Evolutionary conservation across 805 yeast genomes (phyloP), one percentile per base, ranked within the genome.

Genomic region (Hanseniaspora guilliermondii): DNA sequence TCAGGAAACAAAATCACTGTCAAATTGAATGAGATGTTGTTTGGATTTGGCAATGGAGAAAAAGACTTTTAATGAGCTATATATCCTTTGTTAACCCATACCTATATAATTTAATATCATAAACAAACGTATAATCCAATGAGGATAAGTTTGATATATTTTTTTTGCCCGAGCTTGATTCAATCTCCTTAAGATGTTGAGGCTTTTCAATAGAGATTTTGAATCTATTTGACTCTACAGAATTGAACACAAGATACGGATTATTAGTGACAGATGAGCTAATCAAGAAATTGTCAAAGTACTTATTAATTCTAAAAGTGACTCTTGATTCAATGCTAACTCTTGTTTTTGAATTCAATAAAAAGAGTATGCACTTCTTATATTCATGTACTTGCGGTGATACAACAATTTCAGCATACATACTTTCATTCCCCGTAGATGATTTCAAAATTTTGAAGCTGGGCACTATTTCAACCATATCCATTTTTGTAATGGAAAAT

Each of bases 11-110:
- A 27, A 21, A 32, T 44, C 6, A 14, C 45, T 7, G 44, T 40
- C n/a, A 52, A 52, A 9, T n/a, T 52, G 8, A 52, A 52, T 27
- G 45, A 42, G 12, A 22, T 52, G n/a, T 37, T 52, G 27, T 52
- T 52, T 52, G 55, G 55, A 16, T 52, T 52, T 24, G 37, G 47
- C 3, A 44, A 37, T 52, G 49, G 49, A 2, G 55, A 37, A 4
- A 44, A 27, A 39, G 33, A 44, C 8, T 32, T 44, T 9, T 44
- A 17, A 30, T 24, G 7, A 16, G 21, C 9, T 39, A 39, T 14
- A 22, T 12, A 16, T 22, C n/a, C 27, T 39, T 24, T 11, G 22
- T n/a, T 24, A 50, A 22, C 19, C 30, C 19, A 22, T 33, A 24
- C 44, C 25, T 42, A 21, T 49, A 50, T n/a, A 25, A 16, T 22